Evolutionary conservation across 2,329 filamentous ascomycete species (phyloP), one percentile per base, ranked within the genome.

Genomic region (Zymoseptoria crescenta): DNA sequence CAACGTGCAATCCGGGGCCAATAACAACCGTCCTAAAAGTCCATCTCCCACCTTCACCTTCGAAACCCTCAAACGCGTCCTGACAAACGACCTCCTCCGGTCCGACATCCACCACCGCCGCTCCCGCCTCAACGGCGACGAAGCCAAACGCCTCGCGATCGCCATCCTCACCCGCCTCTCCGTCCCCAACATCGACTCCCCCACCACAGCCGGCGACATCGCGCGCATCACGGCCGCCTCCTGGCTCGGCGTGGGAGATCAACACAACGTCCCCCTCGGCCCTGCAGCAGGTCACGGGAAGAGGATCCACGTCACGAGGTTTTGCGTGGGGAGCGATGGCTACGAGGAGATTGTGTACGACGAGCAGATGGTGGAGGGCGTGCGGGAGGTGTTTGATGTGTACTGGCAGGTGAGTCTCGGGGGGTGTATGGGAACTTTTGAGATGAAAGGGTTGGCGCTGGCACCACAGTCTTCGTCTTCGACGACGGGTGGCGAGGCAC

Each of bases 41-140:
- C 57, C 19, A 57, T 57, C 51, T 8, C 59, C 62, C 4, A 63
- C 62, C 52, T 70, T 77, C 41, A 66, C 72, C 2, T 72, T 73
- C 10, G 77, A 79, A 59, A 70, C 70, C 8, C 65, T 80, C 8
- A 77, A 79, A 58, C 74, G 78, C 21, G 74, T 74, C 2, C 68
- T 80, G 10, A 74, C 77, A 5, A 74, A 74, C 45, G 77, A 80
- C 59, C 70, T 80, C 3, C 74, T 80, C 21, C 76, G 77, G 20
- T 77, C 77, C 6, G 74, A 74, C 2, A 65, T 80, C 0, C 65
- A 67, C 4, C 77, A 77, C 9, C 72, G 76, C 29, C 48, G 57
- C 8, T 56, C 60, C 1, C 73, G 77, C 13, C 68, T 80, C 6
- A 71, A 72, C 21, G 74, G 77, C 49, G 74, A 75, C 20, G 78